A percentile compares a stretch with the other conserved stretches of the same genome.
Evolutionary conservation across 257 asterid species (phyloP).

Genomic region (Solanum neorickii): DNA sequence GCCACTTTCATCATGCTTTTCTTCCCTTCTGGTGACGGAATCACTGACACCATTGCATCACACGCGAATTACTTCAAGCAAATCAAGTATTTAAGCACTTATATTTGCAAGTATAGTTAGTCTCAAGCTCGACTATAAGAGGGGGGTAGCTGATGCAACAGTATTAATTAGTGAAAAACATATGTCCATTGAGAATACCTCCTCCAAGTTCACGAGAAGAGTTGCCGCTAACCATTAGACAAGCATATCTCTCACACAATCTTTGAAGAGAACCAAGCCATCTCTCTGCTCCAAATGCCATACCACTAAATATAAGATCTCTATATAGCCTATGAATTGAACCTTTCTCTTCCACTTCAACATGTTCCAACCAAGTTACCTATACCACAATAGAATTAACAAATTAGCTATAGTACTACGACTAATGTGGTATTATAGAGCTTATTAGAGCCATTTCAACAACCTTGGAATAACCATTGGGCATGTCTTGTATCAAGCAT

Average conservation of each 20-base stretch:
- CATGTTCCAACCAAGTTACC: conserved; percentile 95
- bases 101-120: not conserved
- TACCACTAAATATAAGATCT: conserved; percentile 64
- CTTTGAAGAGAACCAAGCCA: conserved; percentile 83
- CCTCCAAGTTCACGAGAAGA: conserved; percentile 78
- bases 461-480: conserved; percentile 86
- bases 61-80: not conserved
- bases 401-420: not conserved
- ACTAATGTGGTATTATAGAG: not conserved
- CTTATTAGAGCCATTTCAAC: not conserved
- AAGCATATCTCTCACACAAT: conserved; percentile 75
- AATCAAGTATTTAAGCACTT: not conserved
- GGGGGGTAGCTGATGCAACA: not conserved
- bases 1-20: conserved; percentile 92
- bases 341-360: conserved; percentile 73
- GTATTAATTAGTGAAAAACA: not conserved
- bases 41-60: conserved; percentile 23
- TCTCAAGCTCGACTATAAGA: not conserved
- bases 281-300: conserved; percentile 86
- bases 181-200: conserved; percentile 18
- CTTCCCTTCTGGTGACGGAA: conserved; percentile 74
- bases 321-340: conserved; percentile 49
- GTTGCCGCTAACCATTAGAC: conserved; percentile 54
- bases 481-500: conserved; percentile 89
- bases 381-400: conserved; percentile 1